Conservation (phyloP, 352 stramenopile species). For the Phytophthora quininea region DNA sequence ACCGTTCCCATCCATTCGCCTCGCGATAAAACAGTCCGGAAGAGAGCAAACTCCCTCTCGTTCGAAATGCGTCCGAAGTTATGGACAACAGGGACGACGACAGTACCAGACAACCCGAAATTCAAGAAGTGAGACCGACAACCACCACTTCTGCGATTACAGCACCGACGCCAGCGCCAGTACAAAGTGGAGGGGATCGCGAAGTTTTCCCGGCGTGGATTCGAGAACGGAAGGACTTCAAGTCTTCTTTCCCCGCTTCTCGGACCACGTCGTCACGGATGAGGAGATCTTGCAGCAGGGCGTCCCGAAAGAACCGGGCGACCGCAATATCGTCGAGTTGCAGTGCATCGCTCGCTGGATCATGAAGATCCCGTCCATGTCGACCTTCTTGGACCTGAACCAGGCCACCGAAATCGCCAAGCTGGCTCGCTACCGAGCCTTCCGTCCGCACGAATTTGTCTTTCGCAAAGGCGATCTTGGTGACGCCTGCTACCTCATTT, state of each 20-base stretch:
- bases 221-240: slow-evolving; percentile 83
- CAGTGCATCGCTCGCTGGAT: slow-evolving; percentile 79
- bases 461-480: slow-evolving; percentile 72
- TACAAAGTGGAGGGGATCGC: slow-evolving; percentile 26
- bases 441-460: slow-evolving; percentile 55
- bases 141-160: slow-evolving; percentile 7
- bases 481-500: slow-evolving; percentile 70
- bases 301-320: slow-evolving; percentile 62
- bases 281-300: slow-evolving; percentile 71
- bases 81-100: slow-evolving; percentile 2
- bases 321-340: slow-evolving; percentile 76
- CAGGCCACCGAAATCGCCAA: slow-evolving; percentile 79
- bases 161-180: background rate
- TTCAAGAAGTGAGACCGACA: slow-evolving; percentile 9
- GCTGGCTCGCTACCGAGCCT: slow-evolving; percentile 56
- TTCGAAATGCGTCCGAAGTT: slow-evolving; percentile 12
- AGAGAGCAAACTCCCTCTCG: slow-evolving; percentile 18
- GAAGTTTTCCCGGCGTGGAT: slow-evolving; percentile 69
- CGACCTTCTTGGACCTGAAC: slow-evolving; percentile 61
- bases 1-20: slow-evolving; percentile 17
- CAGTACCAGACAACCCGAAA: slow-evolving; percentile 1
- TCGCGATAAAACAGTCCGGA: slow-evolving; percentile 9
- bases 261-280: slow-evolving; percentile 64
- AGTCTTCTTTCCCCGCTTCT: slow-evolving; percentile 72
- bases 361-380: slow-evolving; percentile 77